These are phyloP conservation scores for Colletotrichum sp. DNA, from an alignment of 2,329 filamentous ascomycete species.

Conservation along the genomic window DNA sequence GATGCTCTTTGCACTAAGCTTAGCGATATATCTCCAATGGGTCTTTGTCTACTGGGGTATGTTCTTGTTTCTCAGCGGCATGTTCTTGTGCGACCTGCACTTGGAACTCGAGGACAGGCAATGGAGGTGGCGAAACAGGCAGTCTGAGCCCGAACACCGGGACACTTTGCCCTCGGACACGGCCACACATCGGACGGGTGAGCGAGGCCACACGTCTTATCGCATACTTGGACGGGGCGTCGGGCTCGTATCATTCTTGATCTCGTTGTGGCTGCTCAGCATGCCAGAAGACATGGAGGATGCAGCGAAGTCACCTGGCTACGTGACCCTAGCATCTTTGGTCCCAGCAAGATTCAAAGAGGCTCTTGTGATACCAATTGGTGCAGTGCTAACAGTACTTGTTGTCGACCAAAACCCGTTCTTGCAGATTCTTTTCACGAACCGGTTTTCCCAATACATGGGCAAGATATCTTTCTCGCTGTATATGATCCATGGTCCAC, in stretches of 20 bases:
- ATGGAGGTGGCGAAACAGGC: neutral
- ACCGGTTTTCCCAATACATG: conserved; percentile 36
- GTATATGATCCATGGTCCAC: conserved; percentile 39
- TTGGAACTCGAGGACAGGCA: neutral
- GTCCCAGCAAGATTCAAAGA: neutral
- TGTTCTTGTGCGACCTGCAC: conserved; percentile 2
- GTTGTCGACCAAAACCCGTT: neutral
- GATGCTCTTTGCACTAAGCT: neutral
- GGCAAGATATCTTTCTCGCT: conserved; percentile 43
- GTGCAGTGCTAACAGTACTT: neutral
- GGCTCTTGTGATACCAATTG: neutral
- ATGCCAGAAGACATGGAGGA: conserved; percentile 1
- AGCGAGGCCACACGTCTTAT: neutral
- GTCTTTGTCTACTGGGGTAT: neutral
- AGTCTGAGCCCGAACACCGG: neutral
- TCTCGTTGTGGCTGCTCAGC: neutral
- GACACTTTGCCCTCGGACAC: neutral
- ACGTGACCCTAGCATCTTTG: neutral
- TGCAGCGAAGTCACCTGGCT: neutral
- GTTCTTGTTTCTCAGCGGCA: neutral
- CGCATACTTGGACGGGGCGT: neutral
- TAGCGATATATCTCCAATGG: neutral
- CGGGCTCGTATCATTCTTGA: neutral
- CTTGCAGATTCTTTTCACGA: conserved; percentile 29
- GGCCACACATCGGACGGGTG: neutral